Evolutionary conservation across 2,329 filamentous ascomycete species (phyloP), one percentile per base, ranked within the genome.

Genomic region (Aureobasidium sp.): DNA sequence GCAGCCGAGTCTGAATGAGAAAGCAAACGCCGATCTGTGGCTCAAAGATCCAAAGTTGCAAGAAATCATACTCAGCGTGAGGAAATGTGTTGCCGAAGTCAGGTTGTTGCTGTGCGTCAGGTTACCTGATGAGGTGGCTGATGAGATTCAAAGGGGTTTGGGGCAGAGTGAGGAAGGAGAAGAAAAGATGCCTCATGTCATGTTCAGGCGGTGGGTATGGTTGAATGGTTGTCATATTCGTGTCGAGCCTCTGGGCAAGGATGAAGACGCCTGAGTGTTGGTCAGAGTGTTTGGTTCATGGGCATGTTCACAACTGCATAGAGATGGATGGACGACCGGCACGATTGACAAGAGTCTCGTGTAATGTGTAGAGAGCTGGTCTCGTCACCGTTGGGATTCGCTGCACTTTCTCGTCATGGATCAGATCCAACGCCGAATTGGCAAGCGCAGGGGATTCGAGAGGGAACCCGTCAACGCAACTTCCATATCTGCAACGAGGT

Each of bases 1-100:
- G 71, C 66, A 70, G 34, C 70, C 59, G 1, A 55, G 48, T 39
- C 36, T 64, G n/a, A 56, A 39, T 2, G 34, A 49, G 22, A 63
- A 64, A 52, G 52, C 58, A n/a, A 65, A 65, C 42, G 63, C 62
- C 6, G 44, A 57, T 47, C n/a, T 48, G 15, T 65, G 62, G 63
- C 52, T 65, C 42, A 61, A 58, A 29, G 64, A 65, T 41, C 39
- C 41, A 37, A 63, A 52, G 41, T 29, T 65, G 55, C 48, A 53
- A 8, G 64, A 65, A 51, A 52, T 65, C 11, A 52, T 65, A 14
- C 55, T 58, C n/a, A 41, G 27, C 3, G 64, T 65, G 55, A 60
- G 64, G 27, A 65, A 64, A 48, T 63, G 63, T 34, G 49, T 62
- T 27, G 20, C 22, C 1, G 48, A 45, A 34, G 60, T 62, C 31